These are phyloP conservation scores for Russula abietina DNA, from an alignment of 768 basidiomycete genomes.

Conservation along the genomic window DNA sequence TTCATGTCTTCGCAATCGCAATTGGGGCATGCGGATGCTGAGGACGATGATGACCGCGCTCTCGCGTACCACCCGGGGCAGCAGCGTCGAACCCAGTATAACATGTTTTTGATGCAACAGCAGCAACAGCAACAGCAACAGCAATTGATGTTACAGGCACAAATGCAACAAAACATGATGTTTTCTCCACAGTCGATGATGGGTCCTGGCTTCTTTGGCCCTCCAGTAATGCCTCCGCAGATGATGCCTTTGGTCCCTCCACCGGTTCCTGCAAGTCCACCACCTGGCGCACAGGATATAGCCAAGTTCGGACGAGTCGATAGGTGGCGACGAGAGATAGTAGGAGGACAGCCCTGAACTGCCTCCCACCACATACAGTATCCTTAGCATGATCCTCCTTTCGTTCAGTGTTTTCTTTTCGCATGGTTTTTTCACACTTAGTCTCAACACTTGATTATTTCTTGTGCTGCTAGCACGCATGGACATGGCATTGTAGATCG, in stretches of 20 bases:
- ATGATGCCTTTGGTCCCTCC: conserved; percentile 40
- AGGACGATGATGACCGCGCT: conserved; percentile 53
- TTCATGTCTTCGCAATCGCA: conserved; percentile 27
- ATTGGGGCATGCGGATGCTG: conserved; percentile 9
- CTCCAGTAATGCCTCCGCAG: conserved; percentile 37
- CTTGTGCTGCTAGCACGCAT: conserved; percentile 17
- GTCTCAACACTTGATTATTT: conserved; percentile 4
- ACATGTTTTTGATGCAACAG: conserved; percentile 43
- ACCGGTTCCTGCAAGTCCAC: conserved; percentile 42
- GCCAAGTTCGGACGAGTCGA: conserved; percentile 69
- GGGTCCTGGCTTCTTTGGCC: conserved; percentile 59
- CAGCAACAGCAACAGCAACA: conserved; percentile 57
- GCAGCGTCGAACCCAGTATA: conserved; percentile 59
- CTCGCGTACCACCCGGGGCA: conserved; percentile 74
- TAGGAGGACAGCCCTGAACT: conserved; percentile 48
- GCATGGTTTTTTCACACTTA: background rate
- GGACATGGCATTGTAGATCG: conserved; percentile 18
- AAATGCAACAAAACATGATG: conserved; percentile 69
- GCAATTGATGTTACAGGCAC: conserved; percentile 46
- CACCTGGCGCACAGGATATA: conserved; percentile 58
- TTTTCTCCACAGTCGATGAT: conserved; percentile 64
- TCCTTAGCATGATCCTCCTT: background rate
- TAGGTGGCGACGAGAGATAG: conserved; percentile 74
- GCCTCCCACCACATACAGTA: background rate
- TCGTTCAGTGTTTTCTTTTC: background rate